Percentiles rank a stretch among this genome's conserved stretches.
These are phyloP conservation scores for Asparagopsis taxiformis DNA, from an alignment of 31 red algal species.

Conservation along the genomic window DNA sequence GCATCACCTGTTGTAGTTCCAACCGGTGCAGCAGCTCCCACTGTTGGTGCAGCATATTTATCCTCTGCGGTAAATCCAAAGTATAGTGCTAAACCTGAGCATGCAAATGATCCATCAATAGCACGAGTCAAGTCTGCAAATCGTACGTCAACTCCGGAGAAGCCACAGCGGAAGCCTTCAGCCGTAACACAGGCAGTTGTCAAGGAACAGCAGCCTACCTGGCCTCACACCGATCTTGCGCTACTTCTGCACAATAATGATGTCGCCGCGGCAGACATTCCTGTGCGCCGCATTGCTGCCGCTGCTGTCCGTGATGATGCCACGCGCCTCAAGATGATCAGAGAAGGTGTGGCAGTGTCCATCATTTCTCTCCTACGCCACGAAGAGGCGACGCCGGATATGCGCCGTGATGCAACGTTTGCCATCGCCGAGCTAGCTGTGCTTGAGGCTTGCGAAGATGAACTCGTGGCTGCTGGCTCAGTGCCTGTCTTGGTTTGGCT, in stretches of 20 bases:
- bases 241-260: slow-evolving; percentile 16
- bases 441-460: slow-evolving; percentile 47
- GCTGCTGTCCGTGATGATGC: slow-evolving; percentile 56
- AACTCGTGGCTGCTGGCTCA: slow-evolving; percentile 42
- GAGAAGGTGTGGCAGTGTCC: slow-evolving; percentile 50
- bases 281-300: slow-evolving; percentile 45
- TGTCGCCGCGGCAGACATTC: slow-evolving; percentile 46
- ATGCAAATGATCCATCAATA: neutral
- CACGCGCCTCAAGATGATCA: slow-evolving; percentile 51
- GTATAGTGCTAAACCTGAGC: neutral
- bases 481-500: slow-evolving; percentile 49
- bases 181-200: neutral
- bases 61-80: neutral
- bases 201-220: slow-evolving; percentile 18
- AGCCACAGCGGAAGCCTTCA: neutral
- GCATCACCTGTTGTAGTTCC: slow-evolving; percentile 25
- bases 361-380: slow-evolving; percentile 17
- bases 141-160: neutral
- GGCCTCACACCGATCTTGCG: slow-evolving; percentile 56
- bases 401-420: slow-evolving; percentile 56
- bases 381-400: slow-evolving; percentile 59
- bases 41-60: neutral
- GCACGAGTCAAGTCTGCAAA: neutral
- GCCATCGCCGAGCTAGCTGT: slow-evolving; percentile 61
- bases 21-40: neutral